These are phyloP conservation scores for Iberis pinnata DNA, from an alignment of 345 rosid genomes.

Conservation along the genomic window DNA sequence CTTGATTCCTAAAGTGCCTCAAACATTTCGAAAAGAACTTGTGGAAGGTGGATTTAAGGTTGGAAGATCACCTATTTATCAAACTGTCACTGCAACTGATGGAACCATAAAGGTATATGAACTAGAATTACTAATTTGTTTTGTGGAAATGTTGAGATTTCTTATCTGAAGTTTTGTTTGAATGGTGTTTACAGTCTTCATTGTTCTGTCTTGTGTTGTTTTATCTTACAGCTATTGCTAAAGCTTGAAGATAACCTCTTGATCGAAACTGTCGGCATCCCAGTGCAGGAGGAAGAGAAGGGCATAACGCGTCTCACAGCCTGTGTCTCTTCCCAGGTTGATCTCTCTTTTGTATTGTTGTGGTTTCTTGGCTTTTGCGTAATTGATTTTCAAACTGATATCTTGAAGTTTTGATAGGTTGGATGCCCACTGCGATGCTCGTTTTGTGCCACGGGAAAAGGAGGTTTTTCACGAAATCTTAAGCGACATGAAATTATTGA, in stretches of 20 bases:
- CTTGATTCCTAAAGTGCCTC: constrained; percentile 51
- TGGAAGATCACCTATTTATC: constrained; percentile 69
- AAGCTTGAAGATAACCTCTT: constrained; percentile 79
- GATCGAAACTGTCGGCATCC: constrained; percentile 98
- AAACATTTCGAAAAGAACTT: constrained; percentile 67
- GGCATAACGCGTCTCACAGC: constrained; percentile 88
- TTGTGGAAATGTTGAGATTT: constrained; percentile 9
- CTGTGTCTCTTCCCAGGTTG: constrained; percentile 91
- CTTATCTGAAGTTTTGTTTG: constrained; percentile 4
- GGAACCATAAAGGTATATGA: constrained; percentile 81
- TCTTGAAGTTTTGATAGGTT: constrained; percentile 46
- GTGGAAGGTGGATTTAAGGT: constrained; percentile 80
- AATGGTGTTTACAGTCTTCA: not conserved
- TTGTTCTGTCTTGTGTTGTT: not conserved
- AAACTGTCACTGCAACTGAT: constrained; percentile 71
- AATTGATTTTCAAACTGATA: not conserved
- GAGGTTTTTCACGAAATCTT: constrained; percentile 93
- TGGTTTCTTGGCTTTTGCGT: constrained; percentile 15
- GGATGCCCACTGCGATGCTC: constrained; percentile 95
- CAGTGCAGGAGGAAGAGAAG: constrained; percentile 67
- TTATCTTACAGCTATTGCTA: constrained; percentile 51
- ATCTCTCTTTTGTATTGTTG: not conserved
- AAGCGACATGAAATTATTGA: constrained; percentile 77
- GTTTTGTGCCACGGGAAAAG: constrained; percentile 99
- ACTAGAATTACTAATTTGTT: not conserved